Base-by-base conservation (phyloP, 1,284 basidiomycete species). In the Ceratobasidium papillatum region DNA sequence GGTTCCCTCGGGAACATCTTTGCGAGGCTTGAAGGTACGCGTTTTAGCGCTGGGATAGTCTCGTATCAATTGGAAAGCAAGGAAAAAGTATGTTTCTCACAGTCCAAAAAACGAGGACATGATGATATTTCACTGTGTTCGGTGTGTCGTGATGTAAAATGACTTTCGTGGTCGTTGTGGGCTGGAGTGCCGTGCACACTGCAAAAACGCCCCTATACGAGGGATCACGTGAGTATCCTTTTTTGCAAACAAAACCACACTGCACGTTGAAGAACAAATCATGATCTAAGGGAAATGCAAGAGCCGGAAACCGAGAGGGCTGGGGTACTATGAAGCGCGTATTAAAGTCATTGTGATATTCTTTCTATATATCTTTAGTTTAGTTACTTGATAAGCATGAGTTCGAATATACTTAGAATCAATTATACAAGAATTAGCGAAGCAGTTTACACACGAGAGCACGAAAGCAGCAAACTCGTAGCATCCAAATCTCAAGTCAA, bases 11-110 rank as follows among this genome's bases (percentile, higher is more conserved):
- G 95, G 93, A 32, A 96, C 92, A 83, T 98, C 96, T 84, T 94
- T 95, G 79, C 94, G 91, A 52, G 96, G 96, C 82, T 97, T 97
- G 87, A 98, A 98, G n/a, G 96, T 95, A 75, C 94, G 90, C 56
- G 94, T 95, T 84, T 95, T 95, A 68, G 92, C 92, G 68, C 92
- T 94, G 78, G 61, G 77, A 75, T 73, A 54, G 69, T 52, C 38
- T 30, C 51, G 64, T 59, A 75, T 69, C 63, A 25, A 47, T 74
- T 66, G 75, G 27, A 74, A 56, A 49, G 36, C 43, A 38, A 77
- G 71, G 76, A 27, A 34, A 14, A 34, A 22, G 22, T 41, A 3
- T 22, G 41, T 22, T 27, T 83, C 91, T 88, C 82, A 93, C 92
- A 94, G 86, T 78, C 91, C 90, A 81, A 94, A 94, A 86, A 94